Percentiles rank a stretch among this genome's conserved stretches.
Evolutionary conservation across 306 rosid species (phyloP).

Genomic region (Carpinus viminea): DNA sequence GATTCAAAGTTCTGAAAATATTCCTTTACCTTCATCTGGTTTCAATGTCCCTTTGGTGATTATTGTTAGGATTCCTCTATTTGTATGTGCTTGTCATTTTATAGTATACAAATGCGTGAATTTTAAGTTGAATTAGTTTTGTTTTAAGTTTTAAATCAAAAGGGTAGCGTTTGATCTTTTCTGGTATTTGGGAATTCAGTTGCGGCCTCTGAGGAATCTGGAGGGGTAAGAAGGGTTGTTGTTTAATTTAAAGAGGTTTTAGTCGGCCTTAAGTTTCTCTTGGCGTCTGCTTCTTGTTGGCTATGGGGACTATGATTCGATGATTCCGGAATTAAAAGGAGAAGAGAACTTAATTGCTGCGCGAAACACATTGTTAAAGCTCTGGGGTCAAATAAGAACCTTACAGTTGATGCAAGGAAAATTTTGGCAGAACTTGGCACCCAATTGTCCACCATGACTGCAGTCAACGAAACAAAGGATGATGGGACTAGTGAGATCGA

Average conservation of each 20-base stretch:
- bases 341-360: slow-evolving; percentile 76
- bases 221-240: slow-evolving; percentile 15
- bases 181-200: slow-evolving; percentile 19
- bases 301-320: slow-evolving; percentile 52
- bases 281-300: slow-evolving; percentile 39
- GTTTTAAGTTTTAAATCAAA: slow-evolving; percentile 15
- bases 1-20: not conserved
- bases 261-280: slow-evolving; percentile 21
- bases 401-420: slow-evolving; percentile 61
- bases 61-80: not conserved
- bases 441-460: slow-evolving; percentile 52
- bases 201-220: slow-evolving; percentile 15
- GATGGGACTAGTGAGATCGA: slow-evolving; percentile 42
- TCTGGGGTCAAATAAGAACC: slow-evolving; percentile 63
- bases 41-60: not conserved
- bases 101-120: slow-evolving; percentile 26
- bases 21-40: slow-evolving; percentile 3
- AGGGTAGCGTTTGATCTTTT: slow-evolving; percentile 23
- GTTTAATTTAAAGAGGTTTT: slow-evolving; percentile 25
- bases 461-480: slow-evolving; percentile 33
- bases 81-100: slow-evolving; percentile 4
- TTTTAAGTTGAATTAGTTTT: slow-evolving; percentile 22
- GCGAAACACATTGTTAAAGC: slow-evolving; percentile 60
- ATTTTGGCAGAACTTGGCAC: slow-evolving; percentile 72
- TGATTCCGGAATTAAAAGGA: slow-evolving; percentile 56